Base-by-base conservation (phyloP, 495 filamentous ascomycete species). In the Aspergillus olivimuriae region DNA sequence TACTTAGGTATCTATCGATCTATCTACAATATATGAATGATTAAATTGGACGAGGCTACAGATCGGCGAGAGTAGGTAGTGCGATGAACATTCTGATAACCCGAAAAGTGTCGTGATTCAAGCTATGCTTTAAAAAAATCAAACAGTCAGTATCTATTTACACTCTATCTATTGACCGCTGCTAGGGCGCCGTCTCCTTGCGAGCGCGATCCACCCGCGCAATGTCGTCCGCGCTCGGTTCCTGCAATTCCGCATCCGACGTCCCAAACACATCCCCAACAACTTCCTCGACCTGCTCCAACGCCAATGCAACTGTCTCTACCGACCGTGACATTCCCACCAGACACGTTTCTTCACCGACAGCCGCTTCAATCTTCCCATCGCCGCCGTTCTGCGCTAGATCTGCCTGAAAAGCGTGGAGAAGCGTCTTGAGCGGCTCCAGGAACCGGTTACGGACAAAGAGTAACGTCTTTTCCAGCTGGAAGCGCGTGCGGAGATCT, bases 381-480 rank as follows among this genome's bases (percentile, higher is more conserved):
- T 63, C 61, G 19, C 69, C 69, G 31, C 69, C 66, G 21, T 69
- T 66, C 14, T 53, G 18, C 1, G 51, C 32, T 10, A 68, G 49
- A 41, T 72, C 66, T 6, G 48, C 47, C 34, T 69, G 63, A 35
- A 70, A 66, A 1, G 55, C 51, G 19, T 49, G 60, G 41, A 62
- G 62, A 5, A 63, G 37, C 1, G 54, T 46, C 9, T 63, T 61
- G 16, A 73, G 51, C 1, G 62, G 69, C 7, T 48, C 41, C 1
- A 68, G 55, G 12, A 67, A 69, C n/a, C 63, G 42, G 16, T 36
- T 53, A n/a, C 61, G 62, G 58, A 73, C 70, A 46, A 55, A 63
- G 10, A 54, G 35, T 12, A 62, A 54, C 0, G 58, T 63, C 51
- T 68, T 69, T 19, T 65, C 61, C 0, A 74, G 55, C 8, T 66